Base-by-base conservation (phyloP, 352 stramenopile species). In the Peronospora destructor region DNA sequence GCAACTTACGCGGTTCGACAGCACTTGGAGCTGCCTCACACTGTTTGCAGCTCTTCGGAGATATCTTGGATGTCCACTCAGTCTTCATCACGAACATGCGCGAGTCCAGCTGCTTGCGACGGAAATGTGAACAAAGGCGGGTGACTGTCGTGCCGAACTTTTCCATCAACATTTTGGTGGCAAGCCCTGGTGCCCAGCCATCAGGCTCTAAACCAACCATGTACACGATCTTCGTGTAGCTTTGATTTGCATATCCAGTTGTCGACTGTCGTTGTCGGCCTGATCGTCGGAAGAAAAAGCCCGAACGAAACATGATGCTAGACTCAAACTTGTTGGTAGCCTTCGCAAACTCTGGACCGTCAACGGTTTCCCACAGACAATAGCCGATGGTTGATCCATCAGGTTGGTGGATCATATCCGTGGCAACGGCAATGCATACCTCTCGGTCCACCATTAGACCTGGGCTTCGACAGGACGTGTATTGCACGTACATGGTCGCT, bases 331-430 rank as follows among this genome's bases (percentile, higher is more conserved):
- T 63, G 3, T 56, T 62, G 14, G 14, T 38, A 19, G 36, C 44
- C 12, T 53, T 30, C 1, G 40, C 45, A 14, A 76, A 72, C 36
- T 66, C 56, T 1, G 43, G 49, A 12, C 67, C 59, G 14, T 80
- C 61, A 28, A 85, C 62, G 7, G 71, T 82, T 45, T 85, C 68
- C 73, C 71, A 82, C 10, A 85, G 61, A 45, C 73, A 82, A 45
- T 82, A 85, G 43, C 68, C 73, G 33, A 82, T 70, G 0, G 63
- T 76, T 1, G 71, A 72, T 13, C 68, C 66, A 33, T 78, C 54
- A 25, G 66, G 38, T 42, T 71, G 58, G 4, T 16, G 51, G 34
- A 73, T 61, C 30, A 67, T 45, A 8, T 76, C 61, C 1, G 67
- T 76, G 17, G 68, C 63, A 16, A 68, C 49, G 11, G 61, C 52